These are phyloP conservation scores for Zoysia pacifica DNA, from an alignment of 176 grass and related monocot genomes.

Conservation along the genomic window DNA sequence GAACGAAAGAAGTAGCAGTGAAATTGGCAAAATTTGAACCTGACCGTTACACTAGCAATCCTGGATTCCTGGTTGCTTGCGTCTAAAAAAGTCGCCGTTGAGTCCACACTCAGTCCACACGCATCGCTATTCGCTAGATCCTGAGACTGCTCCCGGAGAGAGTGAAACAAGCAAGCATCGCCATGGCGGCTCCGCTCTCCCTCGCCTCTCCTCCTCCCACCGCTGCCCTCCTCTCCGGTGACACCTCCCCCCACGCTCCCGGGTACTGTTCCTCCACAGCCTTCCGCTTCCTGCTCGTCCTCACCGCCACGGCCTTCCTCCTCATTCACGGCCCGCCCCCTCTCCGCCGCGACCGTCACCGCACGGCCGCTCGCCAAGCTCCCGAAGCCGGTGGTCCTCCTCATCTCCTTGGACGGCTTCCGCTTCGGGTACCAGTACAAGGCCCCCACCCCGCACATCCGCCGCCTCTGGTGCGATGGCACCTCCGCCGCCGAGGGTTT, in stretches of 20 bases:
- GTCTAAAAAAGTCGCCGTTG: no score
- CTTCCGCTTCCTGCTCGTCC: conserved; percentile 29
- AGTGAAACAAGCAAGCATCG: neutral
- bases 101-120: neutral
- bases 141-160: neutral
- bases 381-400: conserved; percentile 69
- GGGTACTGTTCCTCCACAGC: neutral
- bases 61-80: no score
- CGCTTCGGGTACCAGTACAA: conserved; percentile 90
- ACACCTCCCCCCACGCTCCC: neutral
- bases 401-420: conserved; percentile 89
- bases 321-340: conserved; percentile 21
- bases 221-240: neutral
- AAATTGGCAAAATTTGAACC: no score
- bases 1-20: no score
- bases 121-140: neutral
- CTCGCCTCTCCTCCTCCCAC: conserved; percentile 10
- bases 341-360: neutral
- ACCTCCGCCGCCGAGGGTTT: conserved; percentile 72
- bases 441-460: conserved; percentile 58
- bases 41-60: no score
- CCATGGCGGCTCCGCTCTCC: conserved; percentile 32
- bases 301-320: conserved; percentile 36
- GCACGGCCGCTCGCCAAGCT: conserved; percentile 57
- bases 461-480: conserved; percentile 72